phyloP scores from a whole-genome alignment of 2,329 filamentous ascomycete species.

The Beauveria rudraprayagi region DNA sequence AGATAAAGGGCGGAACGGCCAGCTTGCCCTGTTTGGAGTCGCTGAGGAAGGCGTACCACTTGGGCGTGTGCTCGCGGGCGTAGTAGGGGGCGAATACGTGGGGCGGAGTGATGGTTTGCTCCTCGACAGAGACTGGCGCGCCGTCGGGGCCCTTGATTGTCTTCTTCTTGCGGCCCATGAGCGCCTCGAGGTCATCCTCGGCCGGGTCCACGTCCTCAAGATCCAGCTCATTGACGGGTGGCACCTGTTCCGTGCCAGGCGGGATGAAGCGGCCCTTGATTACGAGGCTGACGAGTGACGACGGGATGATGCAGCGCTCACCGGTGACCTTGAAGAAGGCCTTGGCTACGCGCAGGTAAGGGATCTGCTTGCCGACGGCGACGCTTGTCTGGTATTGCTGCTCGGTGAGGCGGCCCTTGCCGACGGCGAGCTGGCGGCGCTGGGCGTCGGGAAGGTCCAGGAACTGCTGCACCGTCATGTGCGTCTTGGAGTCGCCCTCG shows the following conservation, averaged over 20 bases:
- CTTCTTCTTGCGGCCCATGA: conserved; percentile 69
- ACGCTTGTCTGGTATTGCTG: conserved; percentile 70
- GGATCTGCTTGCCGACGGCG: conserved; percentile 73
- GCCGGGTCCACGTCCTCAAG: conserved; percentile 87
- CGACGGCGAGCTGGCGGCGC: conserved; percentile 63
- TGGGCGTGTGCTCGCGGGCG: conserved; percentile 77
- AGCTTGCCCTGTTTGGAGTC: conserved; percentile 94
- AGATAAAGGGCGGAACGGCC: conserved; percentile 93
- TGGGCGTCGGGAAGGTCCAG: conserved; percentile 74
- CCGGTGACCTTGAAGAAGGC: conserved; percentile 98
- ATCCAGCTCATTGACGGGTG: conserved; percentile 66
- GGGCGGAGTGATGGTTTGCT: conserved; percentile 65
- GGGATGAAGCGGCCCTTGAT: conserved; percentile 93
- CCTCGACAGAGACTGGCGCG: conserved; percentile 47
- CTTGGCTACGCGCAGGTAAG: conserved; percentile 75
- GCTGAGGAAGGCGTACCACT: conserved; percentile 91
- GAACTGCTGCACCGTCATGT: conserved; percentile 75
- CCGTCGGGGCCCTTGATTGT: conserved; percentile 54
- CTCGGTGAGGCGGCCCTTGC: conserved; percentile 62
- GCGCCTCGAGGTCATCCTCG: conserved; percentile 82
- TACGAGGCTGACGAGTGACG: conserved; percentile 86
- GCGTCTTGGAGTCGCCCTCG: conserved; percentile 66
- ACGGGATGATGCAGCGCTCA: conserved; percentile 86
- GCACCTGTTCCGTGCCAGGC: conserved; percentile 68
- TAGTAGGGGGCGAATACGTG: conserved; percentile 89